Conservation (phyloP, 2,329 filamentous ascomycete species). For the Diplodia sapinea region DNA sequence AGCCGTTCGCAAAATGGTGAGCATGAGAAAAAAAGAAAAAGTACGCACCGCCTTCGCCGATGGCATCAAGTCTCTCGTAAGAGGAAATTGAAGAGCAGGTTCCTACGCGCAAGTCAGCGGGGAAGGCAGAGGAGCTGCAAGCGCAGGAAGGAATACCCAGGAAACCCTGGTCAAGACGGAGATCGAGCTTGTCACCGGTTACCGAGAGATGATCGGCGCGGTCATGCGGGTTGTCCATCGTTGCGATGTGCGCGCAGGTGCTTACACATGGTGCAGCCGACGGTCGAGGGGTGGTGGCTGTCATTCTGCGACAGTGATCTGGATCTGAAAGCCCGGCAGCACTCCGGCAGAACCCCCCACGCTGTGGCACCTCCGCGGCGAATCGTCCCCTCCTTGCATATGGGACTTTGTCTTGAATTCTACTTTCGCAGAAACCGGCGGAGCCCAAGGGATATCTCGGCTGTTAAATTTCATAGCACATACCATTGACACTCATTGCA, state of each 20-base stretch:
- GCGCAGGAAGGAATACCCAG: constrained; percentile 34
- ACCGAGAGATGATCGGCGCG: constrained; percentile 36
- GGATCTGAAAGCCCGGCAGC: background rate
- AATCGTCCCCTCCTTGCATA: background rate
- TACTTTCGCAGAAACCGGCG: background rate
- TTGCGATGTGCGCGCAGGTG: background rate
- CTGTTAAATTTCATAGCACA: no score
- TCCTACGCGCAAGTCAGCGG: constrained; percentile 35
- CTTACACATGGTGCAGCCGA: background rate
- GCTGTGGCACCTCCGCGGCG: background rate
- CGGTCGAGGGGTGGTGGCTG: background rate
- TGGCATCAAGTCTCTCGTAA: constrained; percentile 43
- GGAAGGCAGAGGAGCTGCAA: background rate
- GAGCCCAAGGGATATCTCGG: background rate
- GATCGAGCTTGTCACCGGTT: constrained; percentile 38
- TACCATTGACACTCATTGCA: no score
- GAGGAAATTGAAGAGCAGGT: constrained; percentile 43
- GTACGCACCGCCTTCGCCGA: constrained; percentile 46
- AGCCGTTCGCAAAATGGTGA: no score
- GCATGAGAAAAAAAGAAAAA: no score
- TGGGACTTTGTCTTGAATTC: background rate
- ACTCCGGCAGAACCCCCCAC: background rate
- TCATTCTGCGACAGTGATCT: background rate
- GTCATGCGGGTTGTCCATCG: constrained; percentile 4
- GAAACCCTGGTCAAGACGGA: constrained; percentile 36